Evolutionary conservation across 371 early-diverging fungal species (phyloP), one percentile per base, ranked within the genome.

Genomic region (Syncephalastrum sp.): DNA sequence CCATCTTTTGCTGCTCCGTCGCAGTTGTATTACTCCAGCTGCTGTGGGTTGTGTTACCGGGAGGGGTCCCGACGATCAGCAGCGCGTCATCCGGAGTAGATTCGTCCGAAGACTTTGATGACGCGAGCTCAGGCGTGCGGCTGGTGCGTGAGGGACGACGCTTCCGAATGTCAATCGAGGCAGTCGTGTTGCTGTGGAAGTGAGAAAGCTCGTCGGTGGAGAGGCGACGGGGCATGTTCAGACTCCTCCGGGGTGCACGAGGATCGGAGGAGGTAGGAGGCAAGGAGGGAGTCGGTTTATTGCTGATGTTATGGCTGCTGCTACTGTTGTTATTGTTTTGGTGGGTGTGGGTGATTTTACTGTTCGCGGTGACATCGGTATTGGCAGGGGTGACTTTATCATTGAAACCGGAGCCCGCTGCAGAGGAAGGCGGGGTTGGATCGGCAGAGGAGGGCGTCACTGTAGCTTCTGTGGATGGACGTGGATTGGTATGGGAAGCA

Each of bases 1-100:
- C 16, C 52, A 52, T 24, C 59, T 62, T 3, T 65, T 47, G 19
- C 61, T 61, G 53, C 72, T 67, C 60, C 57, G 47, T 70, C 67
- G 61, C 64, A 70, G 54, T 70, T 67, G 8, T 24, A 44, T 25
- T 49, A 41, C 46, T 41, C 44, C 13, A 42, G 45, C 44, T 47
- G 58, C 10, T 46, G 21, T 21, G 21, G 57, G 33, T 19, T 47
- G 53, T 59, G 7, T 46, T 43, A 47, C 17, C 15, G 8, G 53
- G n/a, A 27, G 47, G 13, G 27, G 16, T 27, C 10, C 53, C 53
- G 44, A 14, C 13, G 38, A 33, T 33, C 38, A 33, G 38, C 12
- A 33, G 12, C 38, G 38, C 38, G 38, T 33, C 38, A 10, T 33
- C 47, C 24, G 52, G 38, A 10, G 56, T 21, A 6, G 60, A 60